These are phyloP conservation scores for Paraleonurus japonicus DNA, from an alignment of 257 asterid genomes.

Conservation along the genomic window DNA sequence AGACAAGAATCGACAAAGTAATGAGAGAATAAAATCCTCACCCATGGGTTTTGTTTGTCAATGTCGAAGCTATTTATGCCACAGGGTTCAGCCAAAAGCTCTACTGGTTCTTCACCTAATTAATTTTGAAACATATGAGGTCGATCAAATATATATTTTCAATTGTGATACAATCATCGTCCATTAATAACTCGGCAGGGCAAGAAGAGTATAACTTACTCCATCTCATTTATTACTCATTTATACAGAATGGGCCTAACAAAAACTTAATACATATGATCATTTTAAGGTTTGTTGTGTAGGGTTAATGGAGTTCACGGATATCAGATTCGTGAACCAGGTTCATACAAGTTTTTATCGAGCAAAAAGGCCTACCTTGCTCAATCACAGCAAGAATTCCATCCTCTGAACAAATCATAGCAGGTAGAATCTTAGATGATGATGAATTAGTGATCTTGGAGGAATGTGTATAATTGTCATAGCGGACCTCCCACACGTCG, in stretches of 20 bases:
- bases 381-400: slow-evolving; percentile 83
- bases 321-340: neutral
- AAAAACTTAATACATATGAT: neutral
- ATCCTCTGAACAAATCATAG: slow-evolving; percentile 94
- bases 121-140: slow-evolving; percentile 18
- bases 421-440: slow-evolving; percentile 74
- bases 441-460: slow-evolving; percentile 51
- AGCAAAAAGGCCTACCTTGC: slow-evolving; percentile 54
- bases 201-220: neutral
- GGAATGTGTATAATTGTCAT: slow-evolving; percentile 67
- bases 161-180: too few relatives aligned
- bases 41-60: slow-evolving; percentile 76
- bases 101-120: slow-evolving; percentile 73
- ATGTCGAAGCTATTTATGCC: slow-evolving; percentile 95
- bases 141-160: neutral
- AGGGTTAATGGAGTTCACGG: neutral
- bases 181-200: neutral
- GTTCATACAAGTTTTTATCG: neutral
- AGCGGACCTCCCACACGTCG: slow-evolving; percentile 93
- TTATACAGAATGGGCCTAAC: neutral
- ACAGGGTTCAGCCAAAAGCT: slow-evolving; percentile 87
- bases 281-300: too few relatives aligned
- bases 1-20: neutral
- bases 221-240: neutral
- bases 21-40: slow-evolving; percentile 9